A percentile compares a stretch with the other conserved stretches of the same genome.
Conservation (phyloP, 768 basidiomycete species). For the Boletus speciosus region DNA sequence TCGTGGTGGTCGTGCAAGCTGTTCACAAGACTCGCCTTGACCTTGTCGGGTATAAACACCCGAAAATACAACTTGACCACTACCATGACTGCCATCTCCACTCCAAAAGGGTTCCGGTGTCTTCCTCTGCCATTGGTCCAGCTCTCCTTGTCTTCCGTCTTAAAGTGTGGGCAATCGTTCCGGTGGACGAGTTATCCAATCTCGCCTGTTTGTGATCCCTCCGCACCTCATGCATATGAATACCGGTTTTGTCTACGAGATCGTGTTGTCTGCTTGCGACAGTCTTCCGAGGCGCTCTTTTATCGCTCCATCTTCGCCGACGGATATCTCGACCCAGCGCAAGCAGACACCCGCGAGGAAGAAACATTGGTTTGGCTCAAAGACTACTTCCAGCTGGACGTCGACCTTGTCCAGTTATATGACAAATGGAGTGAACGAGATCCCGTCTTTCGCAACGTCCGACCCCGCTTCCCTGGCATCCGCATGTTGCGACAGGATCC, state of each 20-base stretch:
- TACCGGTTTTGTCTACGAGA: conserved; percentile 79
- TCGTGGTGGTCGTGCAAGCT: conserved; percentile 2
- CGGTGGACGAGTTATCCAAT: conserved; percentile 61
- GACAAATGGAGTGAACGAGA: conserved; percentile 72
- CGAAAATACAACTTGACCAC: conserved; percentile 3
- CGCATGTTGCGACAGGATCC: conserved; percentile 89
- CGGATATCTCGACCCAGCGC: conserved; percentile 31
- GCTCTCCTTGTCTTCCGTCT: conserved; percentile 71
- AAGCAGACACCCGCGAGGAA: conserved; percentile 41
- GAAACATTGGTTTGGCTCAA: conserved; percentile 73
- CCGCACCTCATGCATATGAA: conserved; percentile 44
- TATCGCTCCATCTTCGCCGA: conserved; percentile 69
- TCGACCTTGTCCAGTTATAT: conserved; percentile 71
- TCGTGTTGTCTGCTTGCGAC: conserved; percentile 80
- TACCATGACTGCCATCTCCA: conserved; percentile 7
- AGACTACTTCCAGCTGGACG: conserved; percentile 87
- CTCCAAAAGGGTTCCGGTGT: conserved; percentile 47
- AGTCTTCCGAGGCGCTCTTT: conserved; percentile 58
- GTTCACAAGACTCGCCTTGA: neutral
- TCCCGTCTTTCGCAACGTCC: conserved; percentile 63
- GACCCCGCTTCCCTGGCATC: conserved; percentile 72
- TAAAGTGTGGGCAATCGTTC: conserved; percentile 84
- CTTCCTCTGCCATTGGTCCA: conserved; percentile 63
- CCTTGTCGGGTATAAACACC: conserved; percentile 1
- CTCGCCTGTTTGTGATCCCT: conserved; percentile 11